These are phyloP conservation scores for Hypoxylon rubiginosum DNA, from an alignment of 2,329 filamentous ascomycete genomes.

Conservation along the genomic window DNA sequence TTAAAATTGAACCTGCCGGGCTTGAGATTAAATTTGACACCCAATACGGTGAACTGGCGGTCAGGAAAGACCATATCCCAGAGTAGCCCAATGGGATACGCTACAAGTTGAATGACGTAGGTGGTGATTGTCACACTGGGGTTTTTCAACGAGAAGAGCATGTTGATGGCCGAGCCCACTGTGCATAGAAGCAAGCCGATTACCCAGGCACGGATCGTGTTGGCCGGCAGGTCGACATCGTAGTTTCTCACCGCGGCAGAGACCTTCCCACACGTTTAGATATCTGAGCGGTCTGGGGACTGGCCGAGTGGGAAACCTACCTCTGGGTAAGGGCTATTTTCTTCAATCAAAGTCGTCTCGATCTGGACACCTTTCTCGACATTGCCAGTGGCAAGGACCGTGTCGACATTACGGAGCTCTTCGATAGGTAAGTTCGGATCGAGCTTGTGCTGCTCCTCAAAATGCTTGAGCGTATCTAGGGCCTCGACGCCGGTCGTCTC, in stretches of 20 bases:
- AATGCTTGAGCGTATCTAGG: slow-evolving; percentile 53
- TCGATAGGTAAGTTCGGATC: slow-evolving; percentile 70
- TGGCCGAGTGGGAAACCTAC: slow-evolving; percentile 24
- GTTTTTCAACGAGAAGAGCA: slow-evolving; percentile 64
- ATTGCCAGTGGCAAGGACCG: slow-evolving; percentile 60
- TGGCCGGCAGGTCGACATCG: slow-evolving; percentile 65
- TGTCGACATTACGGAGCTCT: slow-evolving; percentile 65
- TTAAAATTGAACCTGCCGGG: slow-evolving; percentile 56
- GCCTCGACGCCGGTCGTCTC: slow-evolving; percentile 40
- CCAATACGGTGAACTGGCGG: slow-evolving; percentile 51
- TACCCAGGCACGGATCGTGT: slow-evolving; percentile 71
- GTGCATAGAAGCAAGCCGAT: slow-evolving; percentile 71
- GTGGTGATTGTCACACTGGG: slow-evolving; percentile 66
- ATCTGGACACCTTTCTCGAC: slow-evolving; percentile 60
- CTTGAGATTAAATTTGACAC: slow-evolving; percentile 57
- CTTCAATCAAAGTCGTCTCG: slow-evolving; percentile 62
- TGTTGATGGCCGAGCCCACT: slow-evolving; percentile 68
- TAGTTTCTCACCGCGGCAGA: slow-evolving; percentile 58
- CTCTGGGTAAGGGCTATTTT: slow-evolving; percentile 70
- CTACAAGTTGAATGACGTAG: slow-evolving; percentile 68
- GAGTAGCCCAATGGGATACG: slow-evolving; percentile 61
- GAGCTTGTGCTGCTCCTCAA: slow-evolving; percentile 66
- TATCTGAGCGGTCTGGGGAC: slow-evolving; percentile 9
- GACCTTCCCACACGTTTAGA: slow-evolving; percentile 45
- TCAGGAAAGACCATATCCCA: slow-evolving; percentile 55